Base-by-base conservation (phyloP, 192 early-diverging fungal genomes). In the Helicostylum pulchrum region DNA sequence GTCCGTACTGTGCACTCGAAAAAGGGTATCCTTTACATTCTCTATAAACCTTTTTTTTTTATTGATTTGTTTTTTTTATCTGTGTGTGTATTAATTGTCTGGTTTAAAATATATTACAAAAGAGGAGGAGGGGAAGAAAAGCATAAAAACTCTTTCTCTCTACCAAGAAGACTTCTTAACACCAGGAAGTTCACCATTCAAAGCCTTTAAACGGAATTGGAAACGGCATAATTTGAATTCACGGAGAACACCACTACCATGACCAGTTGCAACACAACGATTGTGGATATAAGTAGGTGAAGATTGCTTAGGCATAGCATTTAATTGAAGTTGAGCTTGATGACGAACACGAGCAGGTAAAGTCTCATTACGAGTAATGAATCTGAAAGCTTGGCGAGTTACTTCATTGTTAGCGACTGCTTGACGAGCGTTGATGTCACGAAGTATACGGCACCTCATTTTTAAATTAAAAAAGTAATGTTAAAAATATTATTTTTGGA, bases 121-220 rank as follows among this genome's bases (percentile, higher is more conserved):
- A 50, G 32, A 14, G 14, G 14, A 44, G 43, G 43, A 3, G 14
- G 14, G n/a, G 45, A 46, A 7, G 12, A 47, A 21, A 39, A 58
- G 19, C n/a, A 57, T 43, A 58, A 58, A 43, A 58, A 58, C 7
- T 12, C 7, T 36, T 12, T 53, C 19, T 67, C 42, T 74, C 70
- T 88, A 92, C 90, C 90, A 92, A 46, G 87, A 86, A 14, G 87
- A 78, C 70, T 92, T 92, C 72, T 83, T 85, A 39, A 92, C 90
- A 60, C 90, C 90, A 4, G 90, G 88, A 62, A 92, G 71, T 51
- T 90, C 88, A 39, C 90, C 90, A 61, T 87, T 84, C 23, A 92
- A 74, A 10, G 90, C 90, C 72, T 88, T 89, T 45, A 88, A 48
- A 56, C 90, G 85, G 79, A 92, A 92, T 77, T 89, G 87, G 83